phyloP scores from a whole-genome alignment of 768 basidiomycete genomes.

The Hortiboletus campestris region DNA sequence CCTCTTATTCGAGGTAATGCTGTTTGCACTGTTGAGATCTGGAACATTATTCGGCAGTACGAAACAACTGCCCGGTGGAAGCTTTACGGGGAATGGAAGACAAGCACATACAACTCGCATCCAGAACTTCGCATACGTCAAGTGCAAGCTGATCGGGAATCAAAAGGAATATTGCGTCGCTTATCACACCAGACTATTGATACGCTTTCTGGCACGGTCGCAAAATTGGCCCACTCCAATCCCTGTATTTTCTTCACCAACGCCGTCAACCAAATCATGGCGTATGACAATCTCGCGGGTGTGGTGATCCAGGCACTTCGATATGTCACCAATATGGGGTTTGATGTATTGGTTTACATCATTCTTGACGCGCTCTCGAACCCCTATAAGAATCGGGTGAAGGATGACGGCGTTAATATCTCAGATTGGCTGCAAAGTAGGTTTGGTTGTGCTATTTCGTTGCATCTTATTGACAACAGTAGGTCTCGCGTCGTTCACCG shows the following conservation, averaged over 20 bases:
- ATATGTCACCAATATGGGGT: slow-evolving; percentile 90
- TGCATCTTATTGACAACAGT: slow-evolving; percentile 19
- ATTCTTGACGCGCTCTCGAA: slow-evolving; percentile 87
- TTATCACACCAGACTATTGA: slow-evolving; percentile 83
- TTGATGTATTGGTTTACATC: slow-evolving; percentile 87
- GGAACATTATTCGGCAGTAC: slow-evolving; percentile 83
- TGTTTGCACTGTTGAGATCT: slow-evolving; percentile 87
- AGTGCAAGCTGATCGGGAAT: slow-evolving; percentile 82
- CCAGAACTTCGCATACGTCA: slow-evolving; percentile 77
- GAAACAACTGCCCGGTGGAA: slow-evolving; percentile 81
- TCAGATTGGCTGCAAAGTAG: slow-evolving; percentile 90
- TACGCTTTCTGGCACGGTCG: slow-evolving; percentile 80
- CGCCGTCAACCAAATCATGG: slow-evolving; percentile 91
- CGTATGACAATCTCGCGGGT: slow-evolving; percentile 89
- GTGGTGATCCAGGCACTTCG: slow-evolving; percentile 88
- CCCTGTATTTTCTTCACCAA: slow-evolving; percentile 88
- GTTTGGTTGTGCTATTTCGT: slow-evolving; percentile 32
- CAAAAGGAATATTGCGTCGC: slow-evolving; percentile 85
- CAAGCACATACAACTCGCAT: slow-evolving; percentile 65
- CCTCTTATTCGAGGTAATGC: slow-evolving; percentile 84
- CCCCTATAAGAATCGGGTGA: slow-evolving; percentile 75
- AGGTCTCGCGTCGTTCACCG: slow-evolving; percentile 93
- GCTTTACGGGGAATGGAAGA: slow-evolving; percentile 95
- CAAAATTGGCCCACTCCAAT: slow-evolving; percentile 92
- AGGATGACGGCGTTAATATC: slow-evolving; percentile 89